Percentiles rank a stretch among this genome's conserved stretches.
Conservation (phyloP, 208 protist genomes). For the Herpetomonas samuelpessoai region DNA sequence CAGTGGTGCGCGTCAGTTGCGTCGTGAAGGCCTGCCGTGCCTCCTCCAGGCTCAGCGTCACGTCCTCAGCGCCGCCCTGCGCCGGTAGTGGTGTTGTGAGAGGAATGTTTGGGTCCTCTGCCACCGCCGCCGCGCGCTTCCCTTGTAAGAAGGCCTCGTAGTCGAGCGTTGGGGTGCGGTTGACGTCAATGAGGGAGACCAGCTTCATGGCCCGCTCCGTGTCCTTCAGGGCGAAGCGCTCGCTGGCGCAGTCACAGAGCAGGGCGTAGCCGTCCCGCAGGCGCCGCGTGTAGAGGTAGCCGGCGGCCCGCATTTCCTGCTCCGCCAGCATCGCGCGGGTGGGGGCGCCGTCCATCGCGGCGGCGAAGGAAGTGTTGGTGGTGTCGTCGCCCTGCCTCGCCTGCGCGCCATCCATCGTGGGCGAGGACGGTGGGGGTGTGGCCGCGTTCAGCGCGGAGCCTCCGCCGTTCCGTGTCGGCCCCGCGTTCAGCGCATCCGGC, state of each 20-base stretch:
- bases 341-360: neutral
- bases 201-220: slow-evolving; percentile 51
- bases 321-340: slow-evolving; percentile 23
- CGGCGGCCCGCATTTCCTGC: slow-evolving; percentile 41
- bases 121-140: slow-evolving; percentile 12
- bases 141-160: slow-evolving; percentile 29
- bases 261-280: slow-evolving; percentile 57
- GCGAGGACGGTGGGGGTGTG: neutral
- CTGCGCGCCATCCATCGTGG: neutral
- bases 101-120: neutral
- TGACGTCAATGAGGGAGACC: slow-evolving; percentile 62
- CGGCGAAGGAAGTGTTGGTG: neutral
- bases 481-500: slow-evolving; percentile 4
- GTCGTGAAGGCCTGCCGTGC: slow-evolving; percentile 31
- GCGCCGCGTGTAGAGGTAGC: slow-evolving; percentile 58
- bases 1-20: slow-evolving; percentile 37
- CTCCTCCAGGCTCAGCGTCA: slow-evolving; percentile 9
- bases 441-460: neutral
- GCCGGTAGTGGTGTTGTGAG: slow-evolving; percentile 1
- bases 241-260: slow-evolving; percentile 53
- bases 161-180: slow-evolving; percentile 42
- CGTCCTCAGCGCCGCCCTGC: slow-evolving; percentile 13
- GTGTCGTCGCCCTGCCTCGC: neutral
- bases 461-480: slow-evolving; percentile 1
- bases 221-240: slow-evolving; percentile 56